Evolutionary conservation across 2,329 filamentous ascomycete genomes (phyloP).

Genomic region (Colletotrichum chrysophilum): DNA sequence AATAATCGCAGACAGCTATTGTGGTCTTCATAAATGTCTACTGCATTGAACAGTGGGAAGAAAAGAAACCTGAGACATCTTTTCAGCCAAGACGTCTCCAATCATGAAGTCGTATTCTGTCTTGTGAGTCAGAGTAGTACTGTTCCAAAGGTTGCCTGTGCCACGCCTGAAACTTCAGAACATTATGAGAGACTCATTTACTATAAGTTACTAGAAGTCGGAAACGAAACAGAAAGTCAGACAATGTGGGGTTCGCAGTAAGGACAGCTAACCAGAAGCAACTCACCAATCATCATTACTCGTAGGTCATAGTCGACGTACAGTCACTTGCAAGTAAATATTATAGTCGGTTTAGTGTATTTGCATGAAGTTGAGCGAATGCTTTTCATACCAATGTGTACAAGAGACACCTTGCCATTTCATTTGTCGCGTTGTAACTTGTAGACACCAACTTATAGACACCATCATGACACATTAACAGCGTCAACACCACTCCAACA

Average conservation of each 20-base stretch:
- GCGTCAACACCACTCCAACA: background rate
- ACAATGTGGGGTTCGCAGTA: background rate
- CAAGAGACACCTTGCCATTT: too few relatives aligned
- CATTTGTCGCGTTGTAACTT: too few relatives aligned
- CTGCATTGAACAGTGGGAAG: background rate
- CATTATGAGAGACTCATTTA: background rate
- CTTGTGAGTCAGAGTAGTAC: background rate
- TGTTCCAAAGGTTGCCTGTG: background rate
- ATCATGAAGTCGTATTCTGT: background rate
- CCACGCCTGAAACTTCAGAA: background rate
- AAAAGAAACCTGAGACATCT: background rate
- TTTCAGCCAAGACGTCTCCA: background rate
- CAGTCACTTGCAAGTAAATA: too few relatives aligned
- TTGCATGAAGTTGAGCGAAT: too few relatives aligned
- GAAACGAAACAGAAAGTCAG: background rate
- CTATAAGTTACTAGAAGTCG: background rate
- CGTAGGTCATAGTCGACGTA: too few relatives aligned
- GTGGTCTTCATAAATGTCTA: rapidly evolving
- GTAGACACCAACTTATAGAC: too few relatives aligned
- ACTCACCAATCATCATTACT: too few relatives aligned
- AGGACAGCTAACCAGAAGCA: too few relatives aligned
- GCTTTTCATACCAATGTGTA: too few relatives aligned
- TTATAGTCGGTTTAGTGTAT: too few relatives aligned
- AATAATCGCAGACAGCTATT: too few relatives aligned
- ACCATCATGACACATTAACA: rapidly evolving